Evolutionary conservation across 2,329 filamentous ascomycete genomes (phyloP).

Genomic region (Coniosporium tulheliwenetii): DNA sequence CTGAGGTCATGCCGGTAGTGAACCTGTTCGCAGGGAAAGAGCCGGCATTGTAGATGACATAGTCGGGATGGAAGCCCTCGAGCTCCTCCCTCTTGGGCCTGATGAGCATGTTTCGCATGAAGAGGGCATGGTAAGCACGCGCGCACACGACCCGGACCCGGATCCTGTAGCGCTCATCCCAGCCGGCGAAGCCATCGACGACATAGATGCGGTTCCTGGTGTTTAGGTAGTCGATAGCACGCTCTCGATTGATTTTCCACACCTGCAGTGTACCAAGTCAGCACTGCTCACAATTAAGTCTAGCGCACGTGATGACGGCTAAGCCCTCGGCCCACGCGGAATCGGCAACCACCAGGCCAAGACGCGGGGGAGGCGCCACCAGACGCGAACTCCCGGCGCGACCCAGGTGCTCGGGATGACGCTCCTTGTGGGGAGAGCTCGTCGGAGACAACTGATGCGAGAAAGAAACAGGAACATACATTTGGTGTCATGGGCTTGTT

Average conservation of each 20-base stretch:
- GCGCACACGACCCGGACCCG: constrained; percentile 95
- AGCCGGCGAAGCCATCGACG: constrained; percentile 90
- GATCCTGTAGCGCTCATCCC: constrained; percentile 97
- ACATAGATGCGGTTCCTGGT: constrained; percentile 98
- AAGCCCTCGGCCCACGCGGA: too few relatives aligned
- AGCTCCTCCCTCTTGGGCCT: constrained; percentile 81
- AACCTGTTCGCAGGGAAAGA: constrained; percentile 97
- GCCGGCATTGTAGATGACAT: constrained; percentile 98
- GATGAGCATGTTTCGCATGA: constrained; percentile 99
- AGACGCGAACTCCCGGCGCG: too few relatives aligned
- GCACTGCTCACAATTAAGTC: constrained; percentile 1
- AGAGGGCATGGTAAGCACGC: constrained; percentile 96
- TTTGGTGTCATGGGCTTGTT: constrained; percentile 98
- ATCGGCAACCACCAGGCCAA: too few relatives aligned
- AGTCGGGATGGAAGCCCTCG: constrained; percentile 95
- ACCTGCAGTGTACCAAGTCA: constrained; percentile 41
- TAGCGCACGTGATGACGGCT: constrained; percentile 5
- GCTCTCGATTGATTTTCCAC: constrained; percentile 98
- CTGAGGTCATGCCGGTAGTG: constrained; percentile 96
- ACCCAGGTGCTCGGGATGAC: too few relatives aligned
- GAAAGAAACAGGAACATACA: constrained; percentile 42
- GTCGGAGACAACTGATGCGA: too few relatives aligned
- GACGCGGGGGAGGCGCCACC: too few relatives aligned
- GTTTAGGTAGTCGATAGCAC: constrained; percentile 98
- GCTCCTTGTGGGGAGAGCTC: too few relatives aligned